Conservation (phyloP, 768 basidiomycete species). For the Russula lepida region DNA sequence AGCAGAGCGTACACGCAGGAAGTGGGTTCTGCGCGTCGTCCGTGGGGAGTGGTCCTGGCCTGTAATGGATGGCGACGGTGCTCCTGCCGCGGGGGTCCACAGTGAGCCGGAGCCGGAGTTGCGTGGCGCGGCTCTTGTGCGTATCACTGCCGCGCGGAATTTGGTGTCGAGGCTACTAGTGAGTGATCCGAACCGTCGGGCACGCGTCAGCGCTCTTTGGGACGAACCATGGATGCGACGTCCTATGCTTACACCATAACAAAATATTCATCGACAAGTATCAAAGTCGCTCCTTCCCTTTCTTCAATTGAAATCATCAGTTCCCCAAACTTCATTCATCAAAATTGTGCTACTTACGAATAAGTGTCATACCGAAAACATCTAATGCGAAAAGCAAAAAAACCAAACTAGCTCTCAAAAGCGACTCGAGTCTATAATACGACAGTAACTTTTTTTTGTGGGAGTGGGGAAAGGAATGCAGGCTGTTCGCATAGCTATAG, state of each 20-base stretch:
- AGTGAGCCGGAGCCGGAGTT: slow-evolving; percentile 1
- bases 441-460: background rate
- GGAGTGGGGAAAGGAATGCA: background rate
- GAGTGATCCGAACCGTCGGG: slow-evolving; percentile 58
- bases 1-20: slow-evolving; percentile 36
- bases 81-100: background rate
- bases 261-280: background rate
- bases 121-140: slow-evolving; percentile 34
- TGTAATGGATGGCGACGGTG: slow-evolving; percentile 2
- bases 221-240: slow-evolving; percentile 14
- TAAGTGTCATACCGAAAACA: background rate
- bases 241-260: background rate
- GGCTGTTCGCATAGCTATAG: background rate
- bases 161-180: slow-evolving; percentile 59
- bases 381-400: background rate
- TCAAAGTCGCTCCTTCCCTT: background rate
- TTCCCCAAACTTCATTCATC: background rate
- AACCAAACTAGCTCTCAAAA: background rate
- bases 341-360: background rate
- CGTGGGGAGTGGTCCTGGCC: slow-evolving; percentile 77
- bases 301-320: background rate
- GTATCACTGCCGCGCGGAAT: slow-evolving; percentile 37
- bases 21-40: slow-evolving; percentile 72
- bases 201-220: slow-evolving; percentile 45
- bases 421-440: background rate